Conservation (phyloP, 177 flowering plant species). For the Vitis hybrid region DNA sequence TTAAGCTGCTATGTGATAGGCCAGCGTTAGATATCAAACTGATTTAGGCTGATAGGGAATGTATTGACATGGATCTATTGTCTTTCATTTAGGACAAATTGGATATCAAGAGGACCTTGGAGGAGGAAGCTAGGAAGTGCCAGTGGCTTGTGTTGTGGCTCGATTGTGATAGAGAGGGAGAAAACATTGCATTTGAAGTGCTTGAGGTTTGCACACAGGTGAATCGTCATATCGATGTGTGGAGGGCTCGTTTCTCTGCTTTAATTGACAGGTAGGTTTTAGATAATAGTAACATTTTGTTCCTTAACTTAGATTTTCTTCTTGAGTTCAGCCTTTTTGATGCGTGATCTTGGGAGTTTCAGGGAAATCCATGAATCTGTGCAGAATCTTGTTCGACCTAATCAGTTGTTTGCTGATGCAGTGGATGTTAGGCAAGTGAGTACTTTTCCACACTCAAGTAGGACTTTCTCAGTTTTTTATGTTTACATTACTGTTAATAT, state of each 20-base stretch:
- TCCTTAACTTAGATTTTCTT: neutral
- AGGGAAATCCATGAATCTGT: slow-evolving; percentile 86
- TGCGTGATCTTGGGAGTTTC: slow-evolving; percentile 9
- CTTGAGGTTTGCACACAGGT: slow-evolving; percentile 71
- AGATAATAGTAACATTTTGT: neutral
- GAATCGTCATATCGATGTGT: slow-evolving; percentile 50
- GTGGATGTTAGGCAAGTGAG: slow-evolving; percentile 96
- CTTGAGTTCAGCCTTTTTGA: neutral
- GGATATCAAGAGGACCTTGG: slow-evolving; percentile 81
- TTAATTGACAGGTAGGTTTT: slow-evolving; percentile 69
- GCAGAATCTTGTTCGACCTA: slow-evolving; percentile 72
- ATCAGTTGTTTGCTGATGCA: slow-evolving; percentile 79
- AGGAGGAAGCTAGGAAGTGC: slow-evolving; percentile 80
- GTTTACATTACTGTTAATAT: too few relatives aligned
- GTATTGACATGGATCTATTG: neutral
- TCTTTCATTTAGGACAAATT: slow-evolving; percentile 57
- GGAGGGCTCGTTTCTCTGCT: slow-evolving; percentile 94
- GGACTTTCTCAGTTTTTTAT: neutral
- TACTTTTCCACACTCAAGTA: slow-evolving; percentile 7
- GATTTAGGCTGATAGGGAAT: neutral
- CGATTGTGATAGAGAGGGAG: slow-evolving; percentile 98
- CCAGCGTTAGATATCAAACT: too few relatives aligned
- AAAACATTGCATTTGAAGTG: slow-evolving; percentile 95
- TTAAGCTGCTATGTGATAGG: too few relatives aligned
- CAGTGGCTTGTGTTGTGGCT: slow-evolving; percentile 97